Conservation (phyloP, 192 early-diverging fungal species). For the Phlyctochytrium bullatum region DNA sequence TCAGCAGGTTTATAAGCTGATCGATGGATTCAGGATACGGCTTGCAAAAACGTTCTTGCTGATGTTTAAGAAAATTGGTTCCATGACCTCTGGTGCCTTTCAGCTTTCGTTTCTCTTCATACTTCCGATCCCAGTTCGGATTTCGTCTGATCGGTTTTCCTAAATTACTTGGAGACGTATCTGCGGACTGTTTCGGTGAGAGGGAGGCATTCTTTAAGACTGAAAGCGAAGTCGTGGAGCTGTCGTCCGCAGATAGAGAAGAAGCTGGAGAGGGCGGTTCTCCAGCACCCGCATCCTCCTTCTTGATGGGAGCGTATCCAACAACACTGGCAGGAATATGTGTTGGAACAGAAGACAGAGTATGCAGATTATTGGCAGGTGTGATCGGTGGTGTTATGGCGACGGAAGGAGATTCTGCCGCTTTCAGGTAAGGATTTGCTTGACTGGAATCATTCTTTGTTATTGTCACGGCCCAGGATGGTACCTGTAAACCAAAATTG, state of each 20-base stretch:
- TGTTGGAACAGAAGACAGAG: neutral
- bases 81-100: neutral
- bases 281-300: neutral
- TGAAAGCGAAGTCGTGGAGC: neutral
- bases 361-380: neutral
- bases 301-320: too few species aligned
- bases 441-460: neutral
- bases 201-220: neutral
- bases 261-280: neutral
- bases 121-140: constrained; percentile 6
- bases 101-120: constrained; percentile 3
- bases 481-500: constrained; percentile 3
- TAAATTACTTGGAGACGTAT: neutral
- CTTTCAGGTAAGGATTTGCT: neutral
- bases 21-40: neutral
- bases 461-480: neutral
- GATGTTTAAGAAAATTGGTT: neutral
- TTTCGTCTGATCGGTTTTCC: neutral
- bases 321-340: neutral
- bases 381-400: neutral
- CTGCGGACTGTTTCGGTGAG: neutral
- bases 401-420: neutral
- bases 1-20: neutral
- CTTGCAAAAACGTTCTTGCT: neutral
- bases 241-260: neutral